Evolutionary conservation across 2,329 filamentous ascomycete species (phyloP), one percentile per base, ranked within the genome.

Genomic region (Aspergillus udagawae): DNA sequence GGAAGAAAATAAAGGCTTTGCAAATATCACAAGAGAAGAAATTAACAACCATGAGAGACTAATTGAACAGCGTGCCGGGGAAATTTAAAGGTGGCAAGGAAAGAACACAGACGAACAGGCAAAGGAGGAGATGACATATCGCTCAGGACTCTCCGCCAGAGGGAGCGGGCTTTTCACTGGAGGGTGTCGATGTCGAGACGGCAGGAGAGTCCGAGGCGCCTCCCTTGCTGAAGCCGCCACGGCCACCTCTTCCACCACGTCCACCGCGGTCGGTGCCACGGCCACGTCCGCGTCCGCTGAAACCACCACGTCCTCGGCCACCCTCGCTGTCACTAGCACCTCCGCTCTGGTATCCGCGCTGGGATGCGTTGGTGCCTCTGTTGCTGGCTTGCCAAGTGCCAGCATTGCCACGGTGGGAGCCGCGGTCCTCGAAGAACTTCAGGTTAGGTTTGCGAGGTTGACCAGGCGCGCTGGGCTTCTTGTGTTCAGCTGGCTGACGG

Each of bases 301-400:
- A 67, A 27, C 68, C 67, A 59, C 80, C 77, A 60, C 83, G 79
- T 59, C 83, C 80, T 56, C 83, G 77, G 55, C 79, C 78, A 56
- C 82, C 80, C 68, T 92, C 90, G 65, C 88, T 90, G 70, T 88
- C 86, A 59, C 87, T 92, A 57, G 90, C 91, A 53, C 86, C 90
- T 55, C 89, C 90, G 69, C 91, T 95, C 65, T 91, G 87, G 78
- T 96, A 96, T 58, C 91, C 91, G 65, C 88, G 89, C 56, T 83
- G 83, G 62, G 81, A 77, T 51, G 86, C 85, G 53, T 80, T 87
- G 38, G 86, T 86, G 53, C 86, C 86, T 50, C 89, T 85, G 65
- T 72, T 83, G 68, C 76, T 78, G 50, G 69, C 68, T 64, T 82
- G 79, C 83, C 83, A 86, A 49, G 76, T 81, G 28, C 83, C 83